Evolutionary conservation across 208 protist species (phyloP).

Genomic region (Blechomonas ayalai): DNA sequence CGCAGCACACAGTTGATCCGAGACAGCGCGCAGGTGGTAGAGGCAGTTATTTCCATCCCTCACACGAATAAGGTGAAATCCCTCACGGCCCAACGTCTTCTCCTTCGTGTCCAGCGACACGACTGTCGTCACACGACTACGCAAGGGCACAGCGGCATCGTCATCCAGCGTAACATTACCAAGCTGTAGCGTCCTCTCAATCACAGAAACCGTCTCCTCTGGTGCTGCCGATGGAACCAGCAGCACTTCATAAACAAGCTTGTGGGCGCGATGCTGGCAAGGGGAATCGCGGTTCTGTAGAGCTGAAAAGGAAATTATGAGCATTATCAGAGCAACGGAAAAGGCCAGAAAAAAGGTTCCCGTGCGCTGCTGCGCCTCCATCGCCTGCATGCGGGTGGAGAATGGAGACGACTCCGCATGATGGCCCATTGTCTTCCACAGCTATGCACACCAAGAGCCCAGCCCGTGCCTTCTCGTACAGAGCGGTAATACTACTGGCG

Average conservation of each 20-base stretch:
- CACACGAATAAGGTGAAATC: conserved; percentile 55
- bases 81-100: conserved; percentile 11
- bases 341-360: conserved; percentile 69
- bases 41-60: conserved; percentile 13
- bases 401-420: conserved; percentile 18
- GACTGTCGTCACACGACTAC: too few species aligned
- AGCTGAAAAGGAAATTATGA: conserved; percentile 48
- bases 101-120: conserved; percentile 53
- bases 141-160: too few species aligned
- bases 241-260: conserved; percentile 30
- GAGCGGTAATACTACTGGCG: too few species aligned
- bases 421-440: conserved; percentile 33
- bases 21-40: conserved; percentile 58
- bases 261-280: conserved; percentile 66
- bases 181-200: too few species aligned
- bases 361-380: conserved; percentile 42
- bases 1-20: conserved; percentile 40
- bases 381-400: conserved; percentile 31
- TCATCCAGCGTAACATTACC: too few species aligned
- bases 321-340: conserved; percentile 43
- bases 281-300: conserved; percentile 43
- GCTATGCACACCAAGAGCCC: too few species aligned
- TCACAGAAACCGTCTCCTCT: too few species aligned
- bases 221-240: too few species aligned
- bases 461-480: too few species aligned